These are phyloP conservation scores for Pestalotiopsis sp. DNA, from an alignment of 2,329 filamentous ascomycete genomes.

Conservation along the genomic window DNA sequence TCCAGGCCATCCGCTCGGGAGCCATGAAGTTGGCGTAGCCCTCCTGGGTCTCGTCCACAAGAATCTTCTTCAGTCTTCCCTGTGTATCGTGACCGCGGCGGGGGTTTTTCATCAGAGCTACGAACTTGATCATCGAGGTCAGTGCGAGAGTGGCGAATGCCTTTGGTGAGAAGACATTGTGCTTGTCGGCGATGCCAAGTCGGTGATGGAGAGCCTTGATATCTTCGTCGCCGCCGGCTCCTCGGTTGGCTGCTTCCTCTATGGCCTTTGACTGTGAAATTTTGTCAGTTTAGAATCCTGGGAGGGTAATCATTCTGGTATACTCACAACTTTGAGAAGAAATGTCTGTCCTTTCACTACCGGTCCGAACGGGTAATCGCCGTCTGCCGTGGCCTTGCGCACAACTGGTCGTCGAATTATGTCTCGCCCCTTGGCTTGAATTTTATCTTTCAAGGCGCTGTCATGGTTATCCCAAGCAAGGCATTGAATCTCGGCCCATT, in stretches of 20 bases:
- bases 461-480: not conserved
- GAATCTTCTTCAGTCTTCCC: slow-evolving; percentile 20
- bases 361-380: not conserved
- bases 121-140: slow-evolving; percentile 20
- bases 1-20: slow-evolving; percentile 13
- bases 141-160: slow-evolving; percentile 14
- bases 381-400: slow-evolving; percentile 3
- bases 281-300: not conserved
- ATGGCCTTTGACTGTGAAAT: slow-evolving; percentile 1
- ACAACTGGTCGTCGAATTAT: slow-evolving; percentile 6
- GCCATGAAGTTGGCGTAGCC: slow-evolving; percentile 21
- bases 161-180: slow-evolving; percentile 2
- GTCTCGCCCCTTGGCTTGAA: slow-evolving; percentile 8
- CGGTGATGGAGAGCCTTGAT: not conserved
- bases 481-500: not conserved
- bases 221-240: not conserved
- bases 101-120: slow-evolving; percentile 22
- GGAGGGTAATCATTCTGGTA: not conserved
- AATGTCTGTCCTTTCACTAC: not conserved
- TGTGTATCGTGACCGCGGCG: slow-evolving; percentile 18
- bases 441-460: not conserved
- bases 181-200: slow-evolving; percentile 10
- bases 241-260: not conserved
- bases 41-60: slow-evolving; percentile 19
- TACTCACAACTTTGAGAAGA: not conserved